Conservation (phyloP, 2,329 filamentous ascomycete species). For the Fonsecaea monophora region DNA sequence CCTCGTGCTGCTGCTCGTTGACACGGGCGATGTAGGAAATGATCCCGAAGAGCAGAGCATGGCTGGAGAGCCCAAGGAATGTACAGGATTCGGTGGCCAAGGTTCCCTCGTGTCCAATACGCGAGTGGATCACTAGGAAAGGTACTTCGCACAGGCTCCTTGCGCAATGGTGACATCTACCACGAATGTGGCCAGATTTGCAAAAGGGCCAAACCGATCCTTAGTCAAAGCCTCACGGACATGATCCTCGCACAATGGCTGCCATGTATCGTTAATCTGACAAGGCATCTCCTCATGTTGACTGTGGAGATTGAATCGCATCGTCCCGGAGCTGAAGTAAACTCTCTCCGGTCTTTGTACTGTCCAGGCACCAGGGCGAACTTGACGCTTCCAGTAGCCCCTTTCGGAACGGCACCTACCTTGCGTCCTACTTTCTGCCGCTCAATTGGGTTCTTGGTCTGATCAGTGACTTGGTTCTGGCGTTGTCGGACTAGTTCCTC, state of each 20-base stretch:
- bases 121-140: background rate
- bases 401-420: too few species aligned
- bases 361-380: too few species aligned
- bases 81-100: background rate
- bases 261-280: too few species aligned
- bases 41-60: background rate
- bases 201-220: background rate
- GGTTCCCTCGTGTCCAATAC: background rate
- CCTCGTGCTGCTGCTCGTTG: background rate
- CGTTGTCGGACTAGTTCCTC: too few species aligned
- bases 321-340: too few species aligned
- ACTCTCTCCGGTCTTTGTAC: too few species aligned
- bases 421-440: too few species aligned
- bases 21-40: background rate
- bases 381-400: too few species aligned
- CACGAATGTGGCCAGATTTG: background rate
- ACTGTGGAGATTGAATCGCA: too few species aligned
- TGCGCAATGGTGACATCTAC: background rate
- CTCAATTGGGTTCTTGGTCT: background rate
- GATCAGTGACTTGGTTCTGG: background rate
- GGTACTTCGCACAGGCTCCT: background rate
- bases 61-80: background rate
- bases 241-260: background rate
- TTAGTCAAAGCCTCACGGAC: background rate
- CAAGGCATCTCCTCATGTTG: too few species aligned